Evolutionary conservation across 768 basidiomycete species (phyloP), one percentile per base, ranked within the genome.

Genomic region (Postia placenta): DNA sequence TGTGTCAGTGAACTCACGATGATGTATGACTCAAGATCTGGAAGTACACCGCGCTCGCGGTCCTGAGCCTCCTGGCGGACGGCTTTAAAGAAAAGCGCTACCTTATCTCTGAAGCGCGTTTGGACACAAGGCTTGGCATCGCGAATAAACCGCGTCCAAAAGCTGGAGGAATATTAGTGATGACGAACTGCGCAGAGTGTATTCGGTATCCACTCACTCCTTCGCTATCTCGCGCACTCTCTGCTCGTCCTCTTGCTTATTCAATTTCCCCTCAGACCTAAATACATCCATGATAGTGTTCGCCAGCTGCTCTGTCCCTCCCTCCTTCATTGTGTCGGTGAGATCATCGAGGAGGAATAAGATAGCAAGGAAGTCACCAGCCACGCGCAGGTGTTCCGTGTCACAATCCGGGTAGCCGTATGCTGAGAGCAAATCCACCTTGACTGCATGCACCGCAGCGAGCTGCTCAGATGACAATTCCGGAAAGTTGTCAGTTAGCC

Each of bases 21-120:
- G 56, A 90, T 84, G 63, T 87, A 90, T 4, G 83, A 81, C 52
- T 88, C 83, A 28, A 90, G 75, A 67, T 85, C 83, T 44, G 85
- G 86, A 54, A 87, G 11, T 38, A 72, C 61, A 26, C 73, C 77
- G 25, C 67, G 66, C 26, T 70, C 68, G 48, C 85, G 83, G 66
- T 85, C 83, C 51, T 65, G 60, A 43, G 87, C 83, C 64, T 90
- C 85, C 62, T 83, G 75, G 22, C 78, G 74, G 46, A 88, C 77
- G 45, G 85, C 85, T 59, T 83, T 78, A 68, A 90, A 87, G 72
- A 86, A 90, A 60, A 82, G 75, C 51, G 83, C 79, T 62, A 86
- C 74, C 39, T 81, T 85, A 60, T 86, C 80, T 57, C 81, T 80
- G 69, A 89, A 88, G 28, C 87, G 83, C 52, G 74, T 78, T 57